These are phyloP conservation scores for Vigna angularis DNA, from an alignment of 306 rosid genomes.

Conservation along the genomic window DNA sequence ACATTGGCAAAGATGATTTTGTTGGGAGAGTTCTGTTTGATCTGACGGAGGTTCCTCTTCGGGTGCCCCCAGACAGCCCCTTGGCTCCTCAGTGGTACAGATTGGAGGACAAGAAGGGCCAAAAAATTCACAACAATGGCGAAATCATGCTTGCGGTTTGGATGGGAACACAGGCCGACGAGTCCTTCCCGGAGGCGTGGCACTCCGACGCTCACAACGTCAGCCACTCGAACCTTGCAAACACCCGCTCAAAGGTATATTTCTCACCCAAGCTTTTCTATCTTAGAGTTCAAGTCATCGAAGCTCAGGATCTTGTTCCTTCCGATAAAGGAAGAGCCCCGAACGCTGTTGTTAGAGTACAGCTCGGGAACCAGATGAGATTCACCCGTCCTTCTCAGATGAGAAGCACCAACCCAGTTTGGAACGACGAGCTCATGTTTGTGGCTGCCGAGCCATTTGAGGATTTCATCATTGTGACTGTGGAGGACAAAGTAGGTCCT, in stretches of 20 bases:
- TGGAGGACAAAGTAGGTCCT: constrained; percentile 71
- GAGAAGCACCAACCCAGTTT: constrained; percentile 59
- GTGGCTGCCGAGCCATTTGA: constrained; percentile 95
- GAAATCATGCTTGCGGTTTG: constrained; percentile 97
- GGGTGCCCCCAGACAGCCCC: constrained; percentile 93
- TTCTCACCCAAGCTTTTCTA: constrained; percentile 90
- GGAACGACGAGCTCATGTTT: constrained; percentile 91
- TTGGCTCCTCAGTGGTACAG: constrained; percentile 98
- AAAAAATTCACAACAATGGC: constrained; percentile 51
- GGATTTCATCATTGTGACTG: constrained; percentile 63
- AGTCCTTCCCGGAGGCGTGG: constrained; percentile 95
- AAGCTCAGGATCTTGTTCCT: constrained; percentile 87
- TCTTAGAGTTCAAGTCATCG: constrained; percentile 79
- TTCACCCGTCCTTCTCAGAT: constrained; percentile 52
- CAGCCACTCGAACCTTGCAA: constrained; percentile 69
- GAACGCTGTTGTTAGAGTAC: constrained; percentile 62
- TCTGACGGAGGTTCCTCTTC: constrained; percentile 70
- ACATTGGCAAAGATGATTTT: constrained; percentile 82
- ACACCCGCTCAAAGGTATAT: constrained; percentile 85
- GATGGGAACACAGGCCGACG: constrained; percentile 98
- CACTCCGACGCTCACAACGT: constrained; percentile 91
- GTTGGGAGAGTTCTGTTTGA: constrained; percentile 77
- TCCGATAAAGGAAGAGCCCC: constrained; percentile 61
- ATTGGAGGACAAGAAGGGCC: constrained; percentile 73
- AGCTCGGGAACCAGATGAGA: constrained; percentile 66